Evolutionary conservation across 306 rosid genomes (phyloP), one percentile per base, ranked within the genome.

Genomic region (Vigna radiata): DNA sequence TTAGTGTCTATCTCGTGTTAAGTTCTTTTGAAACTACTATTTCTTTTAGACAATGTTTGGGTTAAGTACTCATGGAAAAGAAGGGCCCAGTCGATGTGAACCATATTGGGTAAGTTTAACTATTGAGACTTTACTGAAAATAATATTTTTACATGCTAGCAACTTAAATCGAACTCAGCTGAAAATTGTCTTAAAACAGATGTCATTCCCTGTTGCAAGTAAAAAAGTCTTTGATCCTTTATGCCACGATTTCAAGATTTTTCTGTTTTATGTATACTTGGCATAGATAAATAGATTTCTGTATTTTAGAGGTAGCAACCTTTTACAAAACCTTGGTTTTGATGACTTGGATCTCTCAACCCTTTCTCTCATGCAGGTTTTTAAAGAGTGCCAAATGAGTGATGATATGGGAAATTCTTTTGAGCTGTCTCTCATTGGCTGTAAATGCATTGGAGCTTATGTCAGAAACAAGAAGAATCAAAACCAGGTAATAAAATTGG

Each of bases 391-490:
- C 77, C 82, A 77, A 62, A 53, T 76, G 82, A 56, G 9, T 70
- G 96, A 92, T 81, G 82, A 16, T 56, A 77, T 86, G 60, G 99
- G 96, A 25, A 88, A 83, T 83, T 87, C 89, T 73, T 95, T 85
- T 62, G 99, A 95, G 75, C 90, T 95, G 70, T 85, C 97, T 83
- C 97, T 95, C 33, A 88, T 92, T 72, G 89, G 97, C 75, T 89
- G 90, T 84, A 95, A 95, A 78, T 95, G 99, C 73, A 90, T 95
- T 73, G 96, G 99, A 63, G 99, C 99, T 74, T 95, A 95, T 83
- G 99, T 93, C 46, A 76, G 97, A 54, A 95, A 85, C 67, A 95
- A 95, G 71, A 95, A 85, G 89, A 95, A 90, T 87, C 99, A 95
- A 79, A 95, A 95, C 81, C 99, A 95, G 89, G 99, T 92, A 79